phyloP scores from a whole-genome alignment of 495 filamentous ascomycete species.

The Penicillium verhagenii region DNA sequence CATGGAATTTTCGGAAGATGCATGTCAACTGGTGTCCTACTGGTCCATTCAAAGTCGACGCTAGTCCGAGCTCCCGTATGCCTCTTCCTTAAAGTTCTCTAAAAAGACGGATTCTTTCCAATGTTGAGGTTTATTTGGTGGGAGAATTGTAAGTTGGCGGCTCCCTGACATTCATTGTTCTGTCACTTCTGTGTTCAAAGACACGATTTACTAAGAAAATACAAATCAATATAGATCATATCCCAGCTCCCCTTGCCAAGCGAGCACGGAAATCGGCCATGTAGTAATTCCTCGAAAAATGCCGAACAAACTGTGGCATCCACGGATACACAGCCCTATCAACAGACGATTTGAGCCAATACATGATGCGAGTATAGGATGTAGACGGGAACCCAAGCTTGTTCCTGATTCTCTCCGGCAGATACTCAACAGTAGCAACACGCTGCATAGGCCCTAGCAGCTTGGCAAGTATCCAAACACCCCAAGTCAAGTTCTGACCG shows the following conservation, averaged over 20 bases:
- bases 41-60: no score
- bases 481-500: not conserved
- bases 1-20: no score
- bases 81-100: no score
- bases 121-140: no score
- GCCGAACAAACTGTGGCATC: not conserved
- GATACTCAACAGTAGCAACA: not conserved
- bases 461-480: not conserved
- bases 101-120: no score
- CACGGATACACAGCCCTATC: not conserved
- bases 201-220: no score
- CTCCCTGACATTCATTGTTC: no score
- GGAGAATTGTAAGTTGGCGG: no score
- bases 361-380: not conserved
- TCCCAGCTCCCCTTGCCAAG: not conserved
- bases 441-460: not conserved
- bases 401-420: not conserved
- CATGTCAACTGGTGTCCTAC: no score
- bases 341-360: not conserved
- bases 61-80: no score
- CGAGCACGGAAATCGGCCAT: not conserved
- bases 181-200: no score
- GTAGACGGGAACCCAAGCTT: not conserved
- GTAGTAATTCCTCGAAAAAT: not conserved
- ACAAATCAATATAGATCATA: no score